A percentile compares a stretch with the other conserved stretches of the same genome.
These are phyloP conservation scores for Mycosphaerella sp. DNA, from an alignment of 2,329 filamentous ascomycete species.

Conservation along the genomic window DNA sequence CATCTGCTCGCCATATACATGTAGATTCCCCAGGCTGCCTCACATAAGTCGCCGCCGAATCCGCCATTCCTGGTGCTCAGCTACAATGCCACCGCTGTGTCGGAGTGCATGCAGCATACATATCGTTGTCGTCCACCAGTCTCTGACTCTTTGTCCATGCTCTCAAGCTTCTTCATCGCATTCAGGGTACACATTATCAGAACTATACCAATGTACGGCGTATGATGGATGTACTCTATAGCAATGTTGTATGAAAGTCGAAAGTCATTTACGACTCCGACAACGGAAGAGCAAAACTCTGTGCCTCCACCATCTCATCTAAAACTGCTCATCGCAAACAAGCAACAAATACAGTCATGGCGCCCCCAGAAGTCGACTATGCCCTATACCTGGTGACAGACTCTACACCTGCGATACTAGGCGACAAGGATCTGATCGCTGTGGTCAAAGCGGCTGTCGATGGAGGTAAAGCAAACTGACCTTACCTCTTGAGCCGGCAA, in stretches of 20 bases:
- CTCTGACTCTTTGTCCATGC: no score
- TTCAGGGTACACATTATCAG: neutral
- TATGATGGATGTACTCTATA: no score
- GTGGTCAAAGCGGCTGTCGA: slow-evolving; percentile 70
- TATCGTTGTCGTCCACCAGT: no score
- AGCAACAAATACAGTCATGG: slow-evolving; percentile 10
- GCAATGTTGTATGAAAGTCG: no score
- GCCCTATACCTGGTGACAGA: slow-evolving; percentile 88
- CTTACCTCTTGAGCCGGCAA: neutral
- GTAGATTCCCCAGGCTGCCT: no score
- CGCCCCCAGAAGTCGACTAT: slow-evolving; percentile 55
- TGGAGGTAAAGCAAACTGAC: slow-evolving; percentile 51
- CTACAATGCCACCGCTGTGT: no score
- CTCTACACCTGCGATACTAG: slow-evolving; percentile 79
- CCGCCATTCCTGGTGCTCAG: no score
- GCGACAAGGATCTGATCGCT: slow-evolving; percentile 59
- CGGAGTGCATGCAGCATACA: no score
- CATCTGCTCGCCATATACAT: neutral
- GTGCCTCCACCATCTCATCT: neutral
- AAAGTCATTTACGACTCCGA: neutral
- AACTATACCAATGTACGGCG: no score
- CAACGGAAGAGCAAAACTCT: neutral
- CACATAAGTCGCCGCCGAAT: no score
- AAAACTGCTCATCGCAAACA: neutral
- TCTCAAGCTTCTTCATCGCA: no score